Conservation (phyloP, 495 filamentous ascomycete genomes). For the Lophiostoma macrostomum region DNA sequence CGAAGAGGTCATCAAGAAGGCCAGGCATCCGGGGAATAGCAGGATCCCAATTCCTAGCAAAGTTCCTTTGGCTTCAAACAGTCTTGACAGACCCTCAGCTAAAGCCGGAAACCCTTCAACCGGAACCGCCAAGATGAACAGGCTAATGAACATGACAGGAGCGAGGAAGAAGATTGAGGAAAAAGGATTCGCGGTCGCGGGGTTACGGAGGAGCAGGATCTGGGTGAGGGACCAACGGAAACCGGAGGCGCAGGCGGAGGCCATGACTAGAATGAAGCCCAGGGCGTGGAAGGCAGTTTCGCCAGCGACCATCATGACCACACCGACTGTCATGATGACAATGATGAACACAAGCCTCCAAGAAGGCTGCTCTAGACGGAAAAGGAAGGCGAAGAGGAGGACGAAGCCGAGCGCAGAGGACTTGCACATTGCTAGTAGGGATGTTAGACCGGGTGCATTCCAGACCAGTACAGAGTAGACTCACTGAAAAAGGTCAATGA, state of each 20-base stretch:
- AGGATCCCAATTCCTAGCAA: slow-evolving; percentile 59
- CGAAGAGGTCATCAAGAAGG: slow-evolving; percentile 93
- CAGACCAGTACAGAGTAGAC: slow-evolving; percentile 33
- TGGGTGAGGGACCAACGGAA: slow-evolving; percentile 98
- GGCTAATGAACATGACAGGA: slow-evolving; percentile 88
- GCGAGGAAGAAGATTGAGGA: slow-evolving; percentile 95
- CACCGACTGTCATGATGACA: slow-evolving; percentile 86
- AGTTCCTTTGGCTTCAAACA: slow-evolving; percentile 65
- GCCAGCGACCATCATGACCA: slow-evolving; percentile 98
- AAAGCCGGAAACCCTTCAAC: slow-evolving; percentile 77
- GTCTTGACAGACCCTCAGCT: slow-evolving; percentile 55
- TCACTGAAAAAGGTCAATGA: slow-evolving; percentile 93
- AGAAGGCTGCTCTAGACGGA: slow-evolving; percentile 85
- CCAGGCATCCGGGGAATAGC: slow-evolving; percentile 85
- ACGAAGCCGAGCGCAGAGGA: slow-evolving; percentile 94
- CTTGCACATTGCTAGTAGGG: slow-evolving; percentile 88
- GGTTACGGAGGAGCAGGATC: slow-evolving; percentile 89
- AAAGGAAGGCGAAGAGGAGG: slow-evolving; percentile 90
- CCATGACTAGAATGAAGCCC: slow-evolving; percentile 89
- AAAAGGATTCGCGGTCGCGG: slow-evolving; percentile 95
- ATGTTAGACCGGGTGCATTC: slow-evolving; percentile 4
- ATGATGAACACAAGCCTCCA: slow-evolving; percentile 84
- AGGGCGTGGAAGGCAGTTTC: slow-evolving; percentile 87
- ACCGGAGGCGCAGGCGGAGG: slow-evolving; percentile 89
- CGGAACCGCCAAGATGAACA: slow-evolving; percentile 76